These are phyloP conservation scores for Zopfia rhizophila DNA, from an alignment of 2,329 filamentous ascomycete genomes.

Conservation along the genomic window DNA sequence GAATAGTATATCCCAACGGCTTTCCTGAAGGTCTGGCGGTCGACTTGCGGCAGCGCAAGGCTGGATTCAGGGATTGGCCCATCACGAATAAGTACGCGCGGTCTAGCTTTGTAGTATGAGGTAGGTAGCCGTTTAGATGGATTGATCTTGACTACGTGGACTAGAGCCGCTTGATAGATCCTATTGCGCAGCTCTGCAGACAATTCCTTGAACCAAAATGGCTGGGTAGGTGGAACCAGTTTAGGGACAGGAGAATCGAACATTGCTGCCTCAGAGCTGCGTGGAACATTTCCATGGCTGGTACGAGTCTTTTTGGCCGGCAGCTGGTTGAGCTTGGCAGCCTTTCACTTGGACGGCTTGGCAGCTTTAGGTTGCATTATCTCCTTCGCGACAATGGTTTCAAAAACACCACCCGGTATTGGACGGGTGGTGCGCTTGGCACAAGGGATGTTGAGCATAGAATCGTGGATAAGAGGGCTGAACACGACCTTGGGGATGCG, in stretches of 20 bases:
- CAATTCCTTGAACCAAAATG: constrained; percentile 31
- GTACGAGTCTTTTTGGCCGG: no score
- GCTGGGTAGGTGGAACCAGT: neutral
- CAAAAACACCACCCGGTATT: constrained; percentile 35
- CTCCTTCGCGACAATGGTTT: constrained; percentile 34
- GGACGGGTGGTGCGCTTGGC: constrained; percentile 28
- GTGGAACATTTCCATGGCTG: no score
- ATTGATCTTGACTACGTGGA: constrained; percentile 27
- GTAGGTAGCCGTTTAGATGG: constrained; percentile 25
- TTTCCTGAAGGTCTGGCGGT: constrained; percentile 36
- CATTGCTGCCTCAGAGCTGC: no score
- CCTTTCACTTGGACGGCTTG: neutral
- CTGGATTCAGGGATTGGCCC: constrained; percentile 16
- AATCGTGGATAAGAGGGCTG: constrained; percentile 9
- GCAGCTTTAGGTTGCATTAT: constrained; percentile 26
- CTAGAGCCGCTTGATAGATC: constrained; percentile 32
- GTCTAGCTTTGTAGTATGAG: constrained; percentile 4
- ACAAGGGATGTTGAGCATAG: neutral
- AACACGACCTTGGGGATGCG: constrained; percentile 29
- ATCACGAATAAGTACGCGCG: no score
- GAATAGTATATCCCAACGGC: constrained; percentile 35
- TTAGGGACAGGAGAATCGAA: no score
- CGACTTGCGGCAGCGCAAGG: constrained; percentile 31
- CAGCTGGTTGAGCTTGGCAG: no score
- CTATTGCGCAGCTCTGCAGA: constrained; percentile 37